phyloP scores from a whole-genome alignment of 2,329 filamentous ascomycete genomes.

The Ampelomyces quisqualis region DNA sequence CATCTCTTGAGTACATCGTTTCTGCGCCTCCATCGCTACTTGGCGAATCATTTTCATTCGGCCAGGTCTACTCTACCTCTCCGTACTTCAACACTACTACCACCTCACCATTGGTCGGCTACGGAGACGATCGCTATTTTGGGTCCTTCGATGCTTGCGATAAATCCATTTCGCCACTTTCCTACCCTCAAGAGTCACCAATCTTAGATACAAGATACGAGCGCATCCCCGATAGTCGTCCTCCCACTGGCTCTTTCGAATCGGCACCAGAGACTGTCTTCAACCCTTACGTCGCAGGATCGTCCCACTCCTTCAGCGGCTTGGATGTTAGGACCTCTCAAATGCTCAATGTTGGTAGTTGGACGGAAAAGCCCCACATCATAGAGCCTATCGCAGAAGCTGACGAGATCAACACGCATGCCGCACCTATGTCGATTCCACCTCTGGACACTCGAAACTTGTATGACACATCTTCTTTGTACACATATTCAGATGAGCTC shows the following conservation, averaged over 20 bases:
- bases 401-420: conserved; percentile 21
- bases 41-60: conserved; percentile 28
- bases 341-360: conserved; percentile 33
- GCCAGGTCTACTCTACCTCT: conserved; percentile 25
- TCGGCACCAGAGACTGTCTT: conserved; percentile 26
- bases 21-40: conserved; percentile 34
- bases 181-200: conserved; percentile 19
- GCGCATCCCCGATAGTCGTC: conserved; percentile 21
- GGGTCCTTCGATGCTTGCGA: conserved; percentile 31
- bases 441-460: conserved; percentile 20
- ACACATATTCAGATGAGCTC: conserved; percentile 12
- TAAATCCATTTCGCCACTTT: conserved; percentile 16
- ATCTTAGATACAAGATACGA: conserved; percentile 29
- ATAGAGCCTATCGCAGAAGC: conserved; percentile 33
- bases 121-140: conserved; percentile 19
- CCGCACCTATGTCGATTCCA: conserved; percentile 35
- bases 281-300: conserved; percentile 34
- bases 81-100: conserved; percentile 29
- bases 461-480: conserved; percentile 14
- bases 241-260: conserved; percentile 20
- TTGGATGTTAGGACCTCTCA: conserved; percentile 34
- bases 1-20: conserved; percentile 30
- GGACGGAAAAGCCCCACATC: conserved; percentile 32
- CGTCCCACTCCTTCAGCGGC: conserved; percentile 31
- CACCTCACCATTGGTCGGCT: conserved; percentile 29